Evolutionary conservation across 2,329 filamentous ascomycete species (phyloP), one percentile per base, ranked within the genome.

Genomic region (Dactylellina parvicollis): DNA sequence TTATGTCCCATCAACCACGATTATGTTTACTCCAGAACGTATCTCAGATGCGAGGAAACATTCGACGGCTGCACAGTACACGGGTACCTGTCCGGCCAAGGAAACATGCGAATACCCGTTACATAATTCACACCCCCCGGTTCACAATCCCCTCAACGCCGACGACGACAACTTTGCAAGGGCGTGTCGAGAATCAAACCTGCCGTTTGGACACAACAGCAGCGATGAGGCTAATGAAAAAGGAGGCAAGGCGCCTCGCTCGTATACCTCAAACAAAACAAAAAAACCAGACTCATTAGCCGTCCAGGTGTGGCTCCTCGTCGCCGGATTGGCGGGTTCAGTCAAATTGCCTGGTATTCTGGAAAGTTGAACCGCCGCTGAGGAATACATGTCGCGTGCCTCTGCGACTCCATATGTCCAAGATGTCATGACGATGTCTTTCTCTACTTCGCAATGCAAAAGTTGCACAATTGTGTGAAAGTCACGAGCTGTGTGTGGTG

Each of bases 231-330:
- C 61, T 66, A 56, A 66, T 66, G 61, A 66, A 66, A 65, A 66
- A 66, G 61, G 61, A 46, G 52, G 18, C 34, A 4, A 57, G 50
- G 50, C 61, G 61, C 30, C 32, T 66, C 30, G 61, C 61, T 66
- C 61, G 61, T 66, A 66, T 66, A 66, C 61, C 38, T 66, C 61
- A 66, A 66, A 66, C 61, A 42, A 36, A n/a, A n/a, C n/a, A n/a
- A n/a, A n/a, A n/a, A 20, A 56, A 38, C 20, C 20, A 18, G 32
- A 14, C 52, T 57, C 50, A 66, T 66, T 56, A 66, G 32, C 61
- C 61, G 61, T 56, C 16, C 52, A 42, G 40, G 61, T 57, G 61
- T 66, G 61, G 61, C 61, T 56, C 61, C 40, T 65, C 61, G 34
- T 42, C 47, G 16, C 42, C 40, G 50, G 61, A 56, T 66, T 66